Conservation (phyloP, 1,284 basidiomycete species). For the Apiotrichum sp. region DNA sequence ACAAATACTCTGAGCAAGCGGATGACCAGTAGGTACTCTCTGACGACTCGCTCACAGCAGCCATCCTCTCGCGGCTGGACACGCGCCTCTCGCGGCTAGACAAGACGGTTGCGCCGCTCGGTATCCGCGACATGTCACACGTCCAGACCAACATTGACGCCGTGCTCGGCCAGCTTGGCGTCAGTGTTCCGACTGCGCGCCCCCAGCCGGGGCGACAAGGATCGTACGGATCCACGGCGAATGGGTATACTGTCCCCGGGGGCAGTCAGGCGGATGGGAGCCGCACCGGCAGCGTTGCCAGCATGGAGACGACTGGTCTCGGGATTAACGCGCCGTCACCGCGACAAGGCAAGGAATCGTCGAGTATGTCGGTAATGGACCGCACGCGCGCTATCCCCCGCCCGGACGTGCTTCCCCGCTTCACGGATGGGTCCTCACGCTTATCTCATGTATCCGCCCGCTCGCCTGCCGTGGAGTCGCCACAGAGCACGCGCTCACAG, state of each 20-base stretch:
- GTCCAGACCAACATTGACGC: slow-evolving; percentile 11
- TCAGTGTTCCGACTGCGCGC: not conserved
- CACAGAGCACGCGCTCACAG: not conserved
- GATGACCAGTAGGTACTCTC: slow-evolving; percentile 37
- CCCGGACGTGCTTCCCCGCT: slow-evolving; percentile 11
- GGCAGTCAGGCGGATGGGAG: not conserved
- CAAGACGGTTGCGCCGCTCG: slow-evolving; percentile 45
- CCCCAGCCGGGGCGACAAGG: slow-evolving; percentile 1
- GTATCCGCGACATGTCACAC: slow-evolving; percentile 36
- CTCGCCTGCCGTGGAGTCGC: not conserved
- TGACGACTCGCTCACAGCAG: slow-evolving; percentile 14
- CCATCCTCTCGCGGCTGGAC: slow-evolving; percentile 43
- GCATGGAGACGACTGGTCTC: not conserved
- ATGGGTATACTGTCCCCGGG: not conserved
- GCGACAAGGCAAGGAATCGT: not conserved
- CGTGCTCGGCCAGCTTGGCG: not conserved
- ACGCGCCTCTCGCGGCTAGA: slow-evolving; percentile 42
- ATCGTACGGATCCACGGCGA: not conserved
- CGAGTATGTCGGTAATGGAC: slow-evolving; percentile 11
- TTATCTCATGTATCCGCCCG: not conserved
- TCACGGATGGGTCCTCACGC: not conserved
- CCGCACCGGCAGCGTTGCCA: not conserved
- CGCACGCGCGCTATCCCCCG: slow-evolving; percentile 13
- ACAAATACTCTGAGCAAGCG: slow-evolving; percentile 45
- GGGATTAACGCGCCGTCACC: not conserved